Base-by-base conservation (phyloP, 1,284 basidiomycete species). In the Apiotrichum akiyoshidainum region DNA sequence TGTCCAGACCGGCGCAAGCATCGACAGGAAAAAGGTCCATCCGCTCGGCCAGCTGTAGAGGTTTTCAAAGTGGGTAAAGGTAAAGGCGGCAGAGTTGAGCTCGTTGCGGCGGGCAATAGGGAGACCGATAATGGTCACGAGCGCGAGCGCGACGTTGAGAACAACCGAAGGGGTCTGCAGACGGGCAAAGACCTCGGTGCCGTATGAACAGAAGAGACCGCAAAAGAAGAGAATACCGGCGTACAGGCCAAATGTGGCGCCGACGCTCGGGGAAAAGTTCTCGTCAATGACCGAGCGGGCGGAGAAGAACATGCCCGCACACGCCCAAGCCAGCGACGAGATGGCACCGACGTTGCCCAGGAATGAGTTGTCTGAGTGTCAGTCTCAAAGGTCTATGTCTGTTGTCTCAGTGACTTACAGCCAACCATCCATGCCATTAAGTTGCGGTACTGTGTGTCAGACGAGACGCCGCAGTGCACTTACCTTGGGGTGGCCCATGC, bases 1-100 rank as follows among this genome's bases (percentile, higher is more conserved):
- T 0, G 88, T 87, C 89, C 89, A 90, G 7, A 87, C 79, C 0
- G 89, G 88, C 0, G 87, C 85, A 17, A 90, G 78, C 71, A 89
- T 87, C 59, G 86, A 87, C 31, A 89, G 72, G 34, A 48, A 35
- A 33, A 48, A 48, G 0, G 89, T 86, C 63, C 83, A 89, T 0
- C 87, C 87, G 66, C 83, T 78, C 0, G 85, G 80, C 86, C 87
- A 92, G 6, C 84, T 84, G 55, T 84, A 83, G 16, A 85, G 66
- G 55, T 79, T 79, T 45, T 68, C 68, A 64, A 69, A 78, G 1
- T 72, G 74, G 1, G 64, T 68, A 46, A 75, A 74, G 12, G 73
- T 89, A 39, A 80, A 82, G 0, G 86, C 84, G 4, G 77, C 82
- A 64, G 90, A 89, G 72, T 80, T 86, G 66, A 86, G 83, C 61